Percentiles rank a stretch among this genome's conserved stretches.
phyloP scores from a whole-genome alignment of 768 basidiomycete genomes.

The Cyathus striatus region DNA sequence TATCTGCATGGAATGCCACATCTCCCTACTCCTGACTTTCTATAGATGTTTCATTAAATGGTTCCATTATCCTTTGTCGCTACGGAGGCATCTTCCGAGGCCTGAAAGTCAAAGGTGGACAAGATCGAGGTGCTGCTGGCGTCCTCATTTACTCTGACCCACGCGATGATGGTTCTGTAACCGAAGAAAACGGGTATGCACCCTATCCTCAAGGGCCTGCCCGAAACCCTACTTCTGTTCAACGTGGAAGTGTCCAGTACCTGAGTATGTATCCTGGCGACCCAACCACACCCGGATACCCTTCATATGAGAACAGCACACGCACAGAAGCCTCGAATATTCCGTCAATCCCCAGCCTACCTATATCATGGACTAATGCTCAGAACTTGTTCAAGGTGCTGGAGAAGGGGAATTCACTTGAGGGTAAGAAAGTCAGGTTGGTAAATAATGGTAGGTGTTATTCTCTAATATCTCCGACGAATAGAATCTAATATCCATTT shows the following conservation, averaged over 20 bases:
- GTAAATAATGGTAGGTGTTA: slow-evolving; percentile 46
- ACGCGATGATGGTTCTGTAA: slow-evolving; percentile 79
- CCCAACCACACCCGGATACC: slow-evolving; percentile 84
- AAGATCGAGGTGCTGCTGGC: slow-evolving; percentile 77
- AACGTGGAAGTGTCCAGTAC: slow-evolving; percentile 81
- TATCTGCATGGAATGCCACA: not conserved
- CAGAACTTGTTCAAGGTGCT: slow-evolving; percentile 51
- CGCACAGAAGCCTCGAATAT: slow-evolving; percentile 55
- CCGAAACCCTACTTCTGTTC: slow-evolving; percentile 78
- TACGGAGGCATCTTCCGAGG: slow-evolving; percentile 81
- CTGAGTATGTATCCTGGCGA: slow-evolving; percentile 66
- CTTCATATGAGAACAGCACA: slow-evolving; percentile 79
- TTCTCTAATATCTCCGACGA: not conserved
- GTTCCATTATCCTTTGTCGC: slow-evolving; percentile 72
- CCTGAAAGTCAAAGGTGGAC: slow-evolving; percentile 81
- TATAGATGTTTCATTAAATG: slow-evolving; percentile 50
- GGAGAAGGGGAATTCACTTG: slow-evolving; percentile 30
- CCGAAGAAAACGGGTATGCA: slow-evolving; percentile 67
- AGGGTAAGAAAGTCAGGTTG: slow-evolving; percentile 45
- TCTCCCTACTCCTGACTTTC: not conserved
- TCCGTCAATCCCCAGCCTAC: slow-evolving; percentile 78
- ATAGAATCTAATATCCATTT: not conserved
- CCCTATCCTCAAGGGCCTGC: slow-evolving; percentile 86
- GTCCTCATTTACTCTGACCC: slow-evolving; percentile 83
- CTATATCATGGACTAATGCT: slow-evolving; percentile 86